Evolutionary conservation across 768 basidiomycete genomes (phyloP), one percentile per base, ranked within the genome.

Genomic region (Rhizopogon roseolus): DNA sequence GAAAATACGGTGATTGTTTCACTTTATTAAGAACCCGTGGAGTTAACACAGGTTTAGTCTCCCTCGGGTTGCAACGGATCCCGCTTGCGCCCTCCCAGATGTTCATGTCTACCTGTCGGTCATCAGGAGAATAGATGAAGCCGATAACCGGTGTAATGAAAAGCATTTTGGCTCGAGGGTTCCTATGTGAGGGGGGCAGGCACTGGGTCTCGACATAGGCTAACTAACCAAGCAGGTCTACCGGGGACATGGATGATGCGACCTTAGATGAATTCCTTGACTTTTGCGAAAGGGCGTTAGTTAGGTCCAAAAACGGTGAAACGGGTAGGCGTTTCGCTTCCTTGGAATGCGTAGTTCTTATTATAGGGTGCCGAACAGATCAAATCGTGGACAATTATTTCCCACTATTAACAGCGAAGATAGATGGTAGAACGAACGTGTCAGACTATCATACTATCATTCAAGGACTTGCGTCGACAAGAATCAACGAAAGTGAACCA

Each of bases 251-350:
- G 55, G 71, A 73, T 53, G 77, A 75, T 22, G 65, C 64, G 29
- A 73, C 73, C 62, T 65, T 88, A 49, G 88, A 90, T 59, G 74
- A 75, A 28, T 91, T 89, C 63, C 67, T 91, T 39, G 68, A 66
- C 22, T 88, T 90, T 58, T 87, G 86, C 63, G 77, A 83, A 62
- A 70, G 66, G 29, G 81, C 80, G 25, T 61, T 90, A 56, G 52
- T 77, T 8, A 69, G 68, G 29, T 54, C 61, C 50, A 66, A 59
- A 48, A 64, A 66, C 32, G 66, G 67, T 59, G 60, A 42, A 34
- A 57, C 60, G 34, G 69, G 71, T 41, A 50, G 62, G 55, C 56
- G 50, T 56, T 54, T 56, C 13, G 2, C 45, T 48, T 52, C 14
- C 6, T 32, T 28, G 29, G 5, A 13, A 22, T 22, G 25, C 49